Evolutionary conservation across 1,139 yeast species (phyloP), one percentile per base, ranked within the genome.

Genomic region (Geotrichum klebahnii): DNA sequence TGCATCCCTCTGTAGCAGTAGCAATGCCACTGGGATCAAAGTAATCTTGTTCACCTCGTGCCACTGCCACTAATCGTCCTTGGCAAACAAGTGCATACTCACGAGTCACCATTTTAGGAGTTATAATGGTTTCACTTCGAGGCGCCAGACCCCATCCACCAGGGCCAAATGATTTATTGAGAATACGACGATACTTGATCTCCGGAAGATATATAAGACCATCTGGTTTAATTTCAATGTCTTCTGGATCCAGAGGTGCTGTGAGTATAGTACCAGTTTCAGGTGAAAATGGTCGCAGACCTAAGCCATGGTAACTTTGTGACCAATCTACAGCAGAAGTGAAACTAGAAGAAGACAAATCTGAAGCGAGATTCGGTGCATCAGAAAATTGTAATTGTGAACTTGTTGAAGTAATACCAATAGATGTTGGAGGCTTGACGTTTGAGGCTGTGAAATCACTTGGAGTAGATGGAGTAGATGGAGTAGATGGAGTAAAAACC

Each of bases 81-180:
- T 84, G 82, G 59, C 96, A 85, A 8, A 92, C 75, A 48, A 92
- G 72, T 0, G 90, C 97, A 62, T 87, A 92, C 64, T 92, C 98
- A 55, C 98, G 76, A 6, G 96, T 86, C n/a, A 79, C 75, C 16
- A 80, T 70, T 48, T 71, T 74, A 31, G 73, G 70, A 0, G 95
- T 83, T 26, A 92, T 80, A 48, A 79, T 71, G 0, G 96, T 84
- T 58, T 85, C 94, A 0, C 96, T 84, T 52, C 98, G 73, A 8
- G 98, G 97, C 0, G 95, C 96, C 53, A 92, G 73, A 0, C 98
- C 98, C 98, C 98, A 92, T 1, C 96, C 97, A 22, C 98, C 98
- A 2, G 98, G 97, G 1, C 98, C 98, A 72, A 92, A 90, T 0
- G 97, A 95, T 35, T 76, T 76, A 68, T 90, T 90, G 59, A 92